These are phyloP conservation scores for Ceratocystis variospora DNA, from an alignment of 2,329 filamentous ascomycete genomes.

Conservation along the genomic window DNA sequence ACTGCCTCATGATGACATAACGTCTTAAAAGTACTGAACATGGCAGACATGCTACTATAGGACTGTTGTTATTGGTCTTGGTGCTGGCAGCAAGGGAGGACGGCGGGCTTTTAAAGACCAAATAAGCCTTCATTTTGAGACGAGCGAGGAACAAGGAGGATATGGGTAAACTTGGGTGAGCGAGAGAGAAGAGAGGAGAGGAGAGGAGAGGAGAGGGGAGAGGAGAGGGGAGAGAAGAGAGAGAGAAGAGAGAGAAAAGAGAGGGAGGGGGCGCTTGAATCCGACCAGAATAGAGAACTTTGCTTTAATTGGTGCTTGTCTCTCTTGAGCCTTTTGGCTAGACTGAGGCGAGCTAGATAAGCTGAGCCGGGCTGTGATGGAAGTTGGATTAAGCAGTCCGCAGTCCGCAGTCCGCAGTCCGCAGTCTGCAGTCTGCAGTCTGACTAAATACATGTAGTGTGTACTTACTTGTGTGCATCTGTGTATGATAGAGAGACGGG, in stretches of 20 bases:
- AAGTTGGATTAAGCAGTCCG: not conserved
- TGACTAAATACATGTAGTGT: not conserved
- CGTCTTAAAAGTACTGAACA: no score
- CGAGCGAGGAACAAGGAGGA: not conserved
- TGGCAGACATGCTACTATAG: no score
- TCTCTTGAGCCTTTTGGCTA: no score
- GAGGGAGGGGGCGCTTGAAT: not conserved
- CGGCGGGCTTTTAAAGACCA: not conserved
- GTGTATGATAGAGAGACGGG: not conserved
- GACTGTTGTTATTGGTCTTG: no score
- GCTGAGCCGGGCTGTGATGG: not conserved
- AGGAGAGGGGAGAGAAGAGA: not conserved
- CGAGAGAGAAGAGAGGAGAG: not conserved
- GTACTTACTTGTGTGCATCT: not conserved
- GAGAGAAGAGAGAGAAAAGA: not conserved
- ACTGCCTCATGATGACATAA: no score
- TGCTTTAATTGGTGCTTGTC: not conserved
- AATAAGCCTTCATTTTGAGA: conserved; percentile 1
- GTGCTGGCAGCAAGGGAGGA: not conserved
- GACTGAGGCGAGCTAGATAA: no score
- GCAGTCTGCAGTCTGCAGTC: no score
- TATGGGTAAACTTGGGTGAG: not conserved
- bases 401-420: no score
- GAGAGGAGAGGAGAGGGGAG: not conserved
- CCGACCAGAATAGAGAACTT: not conserved